phyloP scores from a whole-genome alignment of 2,329 filamentous ascomycete species.

The Fusarium sp. region DNA sequence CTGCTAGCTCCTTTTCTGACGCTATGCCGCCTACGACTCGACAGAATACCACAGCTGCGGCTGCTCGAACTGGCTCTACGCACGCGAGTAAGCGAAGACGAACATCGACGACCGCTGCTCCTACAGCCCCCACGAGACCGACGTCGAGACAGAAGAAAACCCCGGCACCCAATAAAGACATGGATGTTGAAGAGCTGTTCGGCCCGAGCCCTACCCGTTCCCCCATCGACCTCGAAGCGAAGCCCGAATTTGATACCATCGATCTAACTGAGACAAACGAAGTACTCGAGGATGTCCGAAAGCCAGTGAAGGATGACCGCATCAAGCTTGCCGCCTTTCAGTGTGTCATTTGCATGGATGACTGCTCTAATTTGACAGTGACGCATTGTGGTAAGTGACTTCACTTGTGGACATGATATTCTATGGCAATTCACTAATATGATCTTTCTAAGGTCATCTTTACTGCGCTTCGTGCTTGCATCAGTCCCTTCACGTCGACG shows the following conservation, averaged over 20 bases:
- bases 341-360: slow-evolving; percentile 76
- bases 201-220: slow-evolving; percentile 33
- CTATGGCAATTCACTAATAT: slow-evolving; percentile 25
- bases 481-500: slow-evolving; percentile 67
- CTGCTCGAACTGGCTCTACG: slow-evolving; percentile 13
- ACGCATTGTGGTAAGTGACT: slow-evolving; percentile 72
- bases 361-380: slow-evolving; percentile 66
- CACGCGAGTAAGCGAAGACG: slow-evolving; percentile 45
- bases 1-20: slow-evolving; percentile 46
- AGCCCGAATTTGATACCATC: slow-evolving; percentile 46
- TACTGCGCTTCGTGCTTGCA: slow-evolving; percentile 73
- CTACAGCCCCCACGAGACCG: slow-evolving; percentile 2
- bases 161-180: slow-evolving; percentile 17
- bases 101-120: slow-evolving; percentile 22
- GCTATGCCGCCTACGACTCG: slow-evolving; percentile 44
- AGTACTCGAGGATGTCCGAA: slow-evolving; percentile 56
- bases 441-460: slow-evolving; percentile 64
- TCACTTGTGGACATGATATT: not conserved
- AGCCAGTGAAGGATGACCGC: slow-evolving; percentile 60
- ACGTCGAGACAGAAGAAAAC: slow-evolving; percentile 17
- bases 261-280: slow-evolving; percentile 56
- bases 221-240: slow-evolving; percentile 22
- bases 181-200: slow-evolving; percentile 46
- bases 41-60: slow-evolving; percentile 28
- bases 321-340: slow-evolving; percentile 68